phyloP scores from a whole-genome alignment of 441 rosid genomes.

The Caryocar brasiliense region DNA sequence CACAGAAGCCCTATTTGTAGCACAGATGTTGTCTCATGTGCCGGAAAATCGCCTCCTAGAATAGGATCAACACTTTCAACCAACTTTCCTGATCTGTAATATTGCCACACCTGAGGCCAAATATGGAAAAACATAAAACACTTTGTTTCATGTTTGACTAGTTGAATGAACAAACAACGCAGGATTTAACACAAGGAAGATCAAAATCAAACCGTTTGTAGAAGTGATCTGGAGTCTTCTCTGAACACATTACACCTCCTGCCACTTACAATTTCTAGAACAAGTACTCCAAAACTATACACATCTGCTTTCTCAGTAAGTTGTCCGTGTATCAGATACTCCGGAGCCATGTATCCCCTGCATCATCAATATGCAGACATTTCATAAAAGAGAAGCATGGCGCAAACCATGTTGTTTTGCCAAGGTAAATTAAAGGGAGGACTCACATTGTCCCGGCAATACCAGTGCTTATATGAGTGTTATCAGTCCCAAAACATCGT shows the following conservation, averaged over 20 bases:
- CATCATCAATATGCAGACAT: background rate
- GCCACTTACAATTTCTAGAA: slow-evolving; percentile 52
- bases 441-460: slow-evolving; percentile 76
- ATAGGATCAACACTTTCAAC: slow-evolving; percentile 37
- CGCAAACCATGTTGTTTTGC: background rate
- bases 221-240: slow-evolving; percentile 36
- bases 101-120: slow-evolving; percentile 52
- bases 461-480: slow-evolving; percentile 66
- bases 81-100: slow-evolving; percentile 34
- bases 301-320: slow-evolving; percentile 76
- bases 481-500: slow-evolving; percentile 51
- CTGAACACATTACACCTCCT: slow-evolving; percentile 37
- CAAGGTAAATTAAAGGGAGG: background rate
- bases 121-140: background rate
- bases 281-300: slow-evolving; percentile 64
- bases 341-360: slow-evolving; percentile 89
- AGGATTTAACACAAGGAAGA: background rate
- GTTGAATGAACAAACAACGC: background rate
- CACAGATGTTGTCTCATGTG: slow-evolving; percentile 28
- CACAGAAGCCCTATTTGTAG: slow-evolving; percentile 63
- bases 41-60: slow-evolving; percentile 29
- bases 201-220: slow-evolving; percentile 41
- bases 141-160: background rate
- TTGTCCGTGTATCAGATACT: slow-evolving; percentile 63
- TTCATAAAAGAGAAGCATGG: background rate